Evolutionary conservation across 306 rosid genomes (phyloP), one percentile per base, ranked within the genome.

Genomic region (Prunus fruticosa): DNA sequence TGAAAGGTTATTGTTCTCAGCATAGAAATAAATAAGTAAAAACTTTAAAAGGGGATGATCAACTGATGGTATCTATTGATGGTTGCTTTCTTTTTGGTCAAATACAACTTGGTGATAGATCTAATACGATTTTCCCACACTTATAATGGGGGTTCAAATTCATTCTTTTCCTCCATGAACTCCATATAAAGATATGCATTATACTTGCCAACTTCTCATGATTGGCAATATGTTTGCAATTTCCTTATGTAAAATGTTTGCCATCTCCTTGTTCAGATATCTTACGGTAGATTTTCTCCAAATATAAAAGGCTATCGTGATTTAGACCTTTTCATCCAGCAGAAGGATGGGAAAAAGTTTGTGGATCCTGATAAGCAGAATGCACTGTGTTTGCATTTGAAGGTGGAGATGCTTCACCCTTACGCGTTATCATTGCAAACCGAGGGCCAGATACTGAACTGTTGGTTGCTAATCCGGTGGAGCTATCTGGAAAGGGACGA

Each of bases 371-470:
- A 81, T 61, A 86, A 87, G 80, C 93, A 88, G 80, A 72, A 47
- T 38, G 78, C 82, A 16, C 54, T 92, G 3, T 86, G 85, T 82
- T 79, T 87, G 20, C 87, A 77, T 79, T 84, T 90, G 76, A 92
- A 92, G 86, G 77, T 81, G 73, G 97, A 92, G 85, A 90, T 86
- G 91, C 89, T 90, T 78, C 97, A 88, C 72, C 93, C 0, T 75
- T 92, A 86, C 91, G 91, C 46, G 96, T 90, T 15, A 80, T 83
- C 68, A 84, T 88, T 82, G 83, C 87, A 60, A 76, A 81, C 76
- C 83, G 96, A 84, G 96, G 96, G 43, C 97, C 97, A 32, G 97
- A 92, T 66, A 78, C 88, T 20, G 97, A 87, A 71, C 76, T 92
- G 58, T 78, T 90, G 83, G 90, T 88, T 49, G 97, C 90, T 4